Percentiles rank a stretch among this genome's conserved stretches.
Evolutionary conservation across 192 early-diverging fungal species (phyloP).

Genomic region (Rhizoclosmatium globosum): DNA sequence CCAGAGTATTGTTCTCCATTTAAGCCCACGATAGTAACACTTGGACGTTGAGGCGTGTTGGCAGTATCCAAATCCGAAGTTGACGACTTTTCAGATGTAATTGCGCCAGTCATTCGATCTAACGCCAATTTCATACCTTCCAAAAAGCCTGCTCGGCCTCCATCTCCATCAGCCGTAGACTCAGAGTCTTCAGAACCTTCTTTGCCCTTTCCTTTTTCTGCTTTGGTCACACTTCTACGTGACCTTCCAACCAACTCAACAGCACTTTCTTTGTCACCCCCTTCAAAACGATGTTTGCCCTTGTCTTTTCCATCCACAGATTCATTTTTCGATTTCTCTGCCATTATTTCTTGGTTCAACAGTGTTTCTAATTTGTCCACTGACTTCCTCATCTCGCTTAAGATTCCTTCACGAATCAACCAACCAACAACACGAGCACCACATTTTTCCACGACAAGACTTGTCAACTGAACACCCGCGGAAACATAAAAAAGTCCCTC

Average conservation of each 20-base stretch:
- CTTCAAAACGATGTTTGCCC: background rate
- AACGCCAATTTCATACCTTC: slow-evolving; percentile 44
- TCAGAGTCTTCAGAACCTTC: background rate
- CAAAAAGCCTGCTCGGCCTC: background rate
- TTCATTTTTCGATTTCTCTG: background rate
- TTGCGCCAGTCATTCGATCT: slow-evolving; percentile 37
- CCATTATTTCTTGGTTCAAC: background rate
- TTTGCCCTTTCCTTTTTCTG: background rate
- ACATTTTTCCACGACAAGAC: slow-evolving; percentile 70
- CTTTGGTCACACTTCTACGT: background rate
- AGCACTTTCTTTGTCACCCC: background rate
- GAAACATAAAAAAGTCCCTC: slow-evolving; percentile 56
- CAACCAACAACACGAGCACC: slow-evolving; percentile 61
- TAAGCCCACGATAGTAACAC: slow-evolving; percentile 22
- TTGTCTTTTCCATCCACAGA: background rate
- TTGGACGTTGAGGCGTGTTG: background rate
- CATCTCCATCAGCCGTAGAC: background rate
- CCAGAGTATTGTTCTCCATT: slow-evolving; percentile 44
- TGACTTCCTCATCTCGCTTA: slow-evolving; percentile 65
- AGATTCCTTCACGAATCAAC: slow-evolving; percentile 82
- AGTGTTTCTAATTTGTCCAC: slow-evolving; percentile 27
- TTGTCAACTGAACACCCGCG: slow-evolving; percentile 67
- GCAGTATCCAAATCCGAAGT: background rate
- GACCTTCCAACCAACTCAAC: background rate
- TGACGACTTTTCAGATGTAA: background rate